These are phyloP conservation scores for Ophiostoma australiae DNA, from an alignment of 2,329 filamentous ascomycete species.

Conservation along the genomic window DNA sequence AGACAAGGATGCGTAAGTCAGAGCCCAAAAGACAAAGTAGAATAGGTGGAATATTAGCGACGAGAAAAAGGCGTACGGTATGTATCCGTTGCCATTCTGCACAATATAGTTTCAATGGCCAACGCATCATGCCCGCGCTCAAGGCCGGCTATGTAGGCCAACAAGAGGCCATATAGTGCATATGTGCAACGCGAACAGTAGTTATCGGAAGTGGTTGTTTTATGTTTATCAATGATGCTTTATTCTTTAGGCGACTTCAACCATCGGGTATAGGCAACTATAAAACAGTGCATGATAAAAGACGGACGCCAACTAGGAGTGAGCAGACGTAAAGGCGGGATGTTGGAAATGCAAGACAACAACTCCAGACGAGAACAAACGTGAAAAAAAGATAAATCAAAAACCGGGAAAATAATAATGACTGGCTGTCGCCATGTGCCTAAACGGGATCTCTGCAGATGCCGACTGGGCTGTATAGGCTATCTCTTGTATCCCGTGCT, in stretches of 20 bases:
- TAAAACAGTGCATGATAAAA: neutral
- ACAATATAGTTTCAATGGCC: neutral
- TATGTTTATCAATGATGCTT: neutral
- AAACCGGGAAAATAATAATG: neutral
- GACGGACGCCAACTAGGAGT: neutral
- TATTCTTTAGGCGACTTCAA: neutral
- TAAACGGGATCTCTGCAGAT: neutral
- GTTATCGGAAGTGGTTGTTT: neutral
- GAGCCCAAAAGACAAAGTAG: neutral
- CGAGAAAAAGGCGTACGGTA: neutral
- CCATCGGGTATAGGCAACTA: neutral
- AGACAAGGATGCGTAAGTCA: neutral
- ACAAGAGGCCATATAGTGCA: neutral
- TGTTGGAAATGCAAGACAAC: too few relatives aligned
- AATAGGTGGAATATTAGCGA: neutral
- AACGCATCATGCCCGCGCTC: neutral
- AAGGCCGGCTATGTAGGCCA: neutral
- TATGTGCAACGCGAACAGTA: neutral
- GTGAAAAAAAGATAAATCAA: neutral
- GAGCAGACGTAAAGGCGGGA: neutral
- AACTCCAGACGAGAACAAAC: too few relatives aligned
- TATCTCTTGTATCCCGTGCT: neutral
- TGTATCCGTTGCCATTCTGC: neutral
- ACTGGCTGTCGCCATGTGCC: neutral
- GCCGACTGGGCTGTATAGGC: neutral